Conservation (phyloP, 306 rosid species). For the Alnus rubra region DNA sequence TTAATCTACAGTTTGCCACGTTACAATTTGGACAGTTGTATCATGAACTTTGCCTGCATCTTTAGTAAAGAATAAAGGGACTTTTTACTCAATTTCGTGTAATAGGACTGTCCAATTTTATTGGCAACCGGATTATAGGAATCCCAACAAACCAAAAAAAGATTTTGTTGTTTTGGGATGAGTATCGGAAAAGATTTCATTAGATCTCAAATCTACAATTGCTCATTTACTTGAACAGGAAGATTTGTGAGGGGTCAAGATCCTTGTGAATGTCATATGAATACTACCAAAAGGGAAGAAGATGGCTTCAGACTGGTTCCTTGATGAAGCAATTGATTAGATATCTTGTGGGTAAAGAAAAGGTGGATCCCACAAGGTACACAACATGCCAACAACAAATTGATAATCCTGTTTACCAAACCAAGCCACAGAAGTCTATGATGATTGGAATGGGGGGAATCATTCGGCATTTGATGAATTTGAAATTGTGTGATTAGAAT, state of each 20-base stretch:
- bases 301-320: not conserved
- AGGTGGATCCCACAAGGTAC: not conserved
- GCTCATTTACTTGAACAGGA: slow-evolving; percentile 15
- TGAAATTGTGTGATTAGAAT: not conserved
- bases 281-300: not conserved
- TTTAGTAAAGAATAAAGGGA: not conserved
- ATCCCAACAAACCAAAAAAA: no score
- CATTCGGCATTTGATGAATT: not conserved
- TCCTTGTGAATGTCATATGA: slow-evolving; percentile 3
- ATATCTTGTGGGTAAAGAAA: not conserved
- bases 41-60: not conserved
- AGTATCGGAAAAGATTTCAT: not conserved
- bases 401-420: slow-evolving; percentile 17
- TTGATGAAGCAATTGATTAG: not conserved
- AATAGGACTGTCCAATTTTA: no score
- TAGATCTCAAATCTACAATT: slow-evolving; percentile 19
- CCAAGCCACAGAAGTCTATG: slow-evolving; percentile 1
- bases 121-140: no score
- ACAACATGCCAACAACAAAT: not conserved
- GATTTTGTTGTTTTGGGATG: no score
- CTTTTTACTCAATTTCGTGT: not conserved
- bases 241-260: slow-evolving; percentile 17
- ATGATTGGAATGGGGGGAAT: not conserved
- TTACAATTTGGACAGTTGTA: slow-evolving; percentile 3
- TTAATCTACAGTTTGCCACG: not conserved